Conservation (phyloP, 805 yeast genomes). For the Schwanniomyces polymorphus region DNA sequence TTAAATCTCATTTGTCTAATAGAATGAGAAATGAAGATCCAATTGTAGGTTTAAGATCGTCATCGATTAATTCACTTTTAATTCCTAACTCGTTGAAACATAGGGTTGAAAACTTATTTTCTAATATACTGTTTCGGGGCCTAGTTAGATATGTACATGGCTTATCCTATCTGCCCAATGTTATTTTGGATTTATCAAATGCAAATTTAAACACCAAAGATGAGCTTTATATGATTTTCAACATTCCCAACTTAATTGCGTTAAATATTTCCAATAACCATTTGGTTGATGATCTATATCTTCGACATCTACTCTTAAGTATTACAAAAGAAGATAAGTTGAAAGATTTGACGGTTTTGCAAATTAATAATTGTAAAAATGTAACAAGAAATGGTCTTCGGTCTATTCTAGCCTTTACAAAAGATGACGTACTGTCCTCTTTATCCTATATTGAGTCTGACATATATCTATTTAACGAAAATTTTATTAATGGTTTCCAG, state of each 20-base stretch:
- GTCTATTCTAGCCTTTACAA: conserved; percentile 1
- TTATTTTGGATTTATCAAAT: conserved; percentile 28
- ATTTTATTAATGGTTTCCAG: conserved; percentile 2
- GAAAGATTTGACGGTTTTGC: conserved; percentile 19
- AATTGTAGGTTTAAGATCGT: conserved; percentile 3
- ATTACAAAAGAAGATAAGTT: conserved; percentile 15
- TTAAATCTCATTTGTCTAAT: conserved; percentile 22
- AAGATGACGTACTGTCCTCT: conserved; percentile 1
- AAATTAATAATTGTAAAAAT: conserved; percentile 20
- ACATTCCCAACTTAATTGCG: conserved; percentile 24
- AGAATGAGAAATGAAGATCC: not conserved
- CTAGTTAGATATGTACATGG: conserved; percentile 16
- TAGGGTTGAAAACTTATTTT: conserved; percentile 36
- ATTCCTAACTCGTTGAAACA: conserved; percentile 18
- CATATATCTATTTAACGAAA: conserved; percentile 1
- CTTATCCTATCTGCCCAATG: conserved; percentile 14
- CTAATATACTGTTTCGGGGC: conserved; percentile 24
- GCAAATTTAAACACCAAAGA: conserved; percentile 12
- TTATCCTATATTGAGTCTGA: conserved; percentile 17
- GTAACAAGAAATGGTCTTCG: conserved; percentile 9
- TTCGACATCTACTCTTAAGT: conserved; percentile 22
- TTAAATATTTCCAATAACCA: conserved; percentile 29
- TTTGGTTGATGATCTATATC: conserved; percentile 29
- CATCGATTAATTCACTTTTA: conserved; percentile 10
- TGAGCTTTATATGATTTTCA: conserved; percentile 24